Conservation (phyloP, 371 early-diverging fungal genomes). For the Zychaea mexicana region DNA sequence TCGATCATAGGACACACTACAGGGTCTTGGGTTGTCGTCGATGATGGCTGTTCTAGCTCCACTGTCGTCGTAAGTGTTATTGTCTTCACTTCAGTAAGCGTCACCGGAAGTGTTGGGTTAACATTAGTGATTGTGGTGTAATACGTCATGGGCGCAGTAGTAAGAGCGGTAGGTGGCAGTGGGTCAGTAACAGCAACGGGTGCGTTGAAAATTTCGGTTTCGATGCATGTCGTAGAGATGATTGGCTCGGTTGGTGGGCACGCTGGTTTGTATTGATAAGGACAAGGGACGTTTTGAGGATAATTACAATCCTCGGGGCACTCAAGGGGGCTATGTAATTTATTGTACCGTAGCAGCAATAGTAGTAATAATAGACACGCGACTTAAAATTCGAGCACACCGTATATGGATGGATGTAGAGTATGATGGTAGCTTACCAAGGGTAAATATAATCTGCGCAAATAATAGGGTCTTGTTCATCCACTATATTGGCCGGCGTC, state of each 20-base stretch:
- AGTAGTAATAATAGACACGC: neutral
- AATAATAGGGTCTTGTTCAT: neutral
- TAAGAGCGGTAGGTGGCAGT: too few species aligned
- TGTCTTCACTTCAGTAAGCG: neutral
- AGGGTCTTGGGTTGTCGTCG: neutral
- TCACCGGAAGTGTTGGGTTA: too few species aligned
- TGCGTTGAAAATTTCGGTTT: neutral
- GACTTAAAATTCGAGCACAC: too few species aligned
- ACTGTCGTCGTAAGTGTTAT: neutral
- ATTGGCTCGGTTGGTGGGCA: constrained; percentile 10
- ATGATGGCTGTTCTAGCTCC: too few species aligned
- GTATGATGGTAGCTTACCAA: constrained; percentile 20
- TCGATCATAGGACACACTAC: constrained; percentile 9
- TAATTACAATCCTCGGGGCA: constrained; percentile 26
- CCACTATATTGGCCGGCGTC: neutral
- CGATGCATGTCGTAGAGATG: neutral
- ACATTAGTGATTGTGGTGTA: too few species aligned
- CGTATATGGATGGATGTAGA: too few species aligned
- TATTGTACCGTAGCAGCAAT: neutral
- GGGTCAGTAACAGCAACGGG: neutral
- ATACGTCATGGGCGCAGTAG: too few species aligned
- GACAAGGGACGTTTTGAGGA: constrained; percentile 25
- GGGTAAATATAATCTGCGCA: constrained; percentile 19
- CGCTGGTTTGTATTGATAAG: constrained; percentile 15
- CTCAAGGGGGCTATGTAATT: constrained; percentile 20